Base-by-base conservation (phyloP, 2,329 filamentous ascomycete species). In the Stagonosporopsis cucurbitacearum region DNA sequence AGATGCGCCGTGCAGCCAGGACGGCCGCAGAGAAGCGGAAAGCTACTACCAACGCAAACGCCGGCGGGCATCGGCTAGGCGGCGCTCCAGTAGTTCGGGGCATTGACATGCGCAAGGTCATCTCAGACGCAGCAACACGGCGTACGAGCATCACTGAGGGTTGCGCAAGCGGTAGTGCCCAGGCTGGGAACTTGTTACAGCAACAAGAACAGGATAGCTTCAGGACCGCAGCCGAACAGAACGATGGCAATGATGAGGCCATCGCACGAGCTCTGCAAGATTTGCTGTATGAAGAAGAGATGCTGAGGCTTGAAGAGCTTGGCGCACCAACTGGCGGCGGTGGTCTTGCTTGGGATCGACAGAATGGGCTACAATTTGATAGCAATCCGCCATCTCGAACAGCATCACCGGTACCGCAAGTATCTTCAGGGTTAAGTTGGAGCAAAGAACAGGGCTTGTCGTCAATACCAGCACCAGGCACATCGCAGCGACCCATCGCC, bases 201-300 rank as follows among this genome's bases (percentile, higher is more conserved):
- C 84, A 90, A 55, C 89, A 88, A 33, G 86, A 86, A 6, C 81
- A 81, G 53, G 65, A 89, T 62, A 91, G 92, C 0, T 94, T 96
- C 78, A 85, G 84, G 57, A 97, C 92, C 0, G 85, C 90, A 67
- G 92, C 91, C 0, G 91, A 96, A 63, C 90, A 96, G 72, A 92
- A 96, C 51, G 88, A 92, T 64, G 93, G 92, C 3, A 96, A 96
- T 66, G 91, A 96, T 52, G 82, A 85, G 22, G 93, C 93, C 5
- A 96, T 96, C 58, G 87, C 92, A 49, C 87, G 93, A 68, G 92
- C 92, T 0, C 80, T 96, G 28, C 92, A 91, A 79, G 93, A 97
- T 67, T 80, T 96, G 17, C 88, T 95, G 23, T 89, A 96, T 69
- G 87, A 96, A 70, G 92, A 96, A 59, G 84, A 87, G 61, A 76